Base-by-base conservation (phyloP, 2,329 filamentous ascomycete genomes). In the Endoconidiophora polonica region DNA sequence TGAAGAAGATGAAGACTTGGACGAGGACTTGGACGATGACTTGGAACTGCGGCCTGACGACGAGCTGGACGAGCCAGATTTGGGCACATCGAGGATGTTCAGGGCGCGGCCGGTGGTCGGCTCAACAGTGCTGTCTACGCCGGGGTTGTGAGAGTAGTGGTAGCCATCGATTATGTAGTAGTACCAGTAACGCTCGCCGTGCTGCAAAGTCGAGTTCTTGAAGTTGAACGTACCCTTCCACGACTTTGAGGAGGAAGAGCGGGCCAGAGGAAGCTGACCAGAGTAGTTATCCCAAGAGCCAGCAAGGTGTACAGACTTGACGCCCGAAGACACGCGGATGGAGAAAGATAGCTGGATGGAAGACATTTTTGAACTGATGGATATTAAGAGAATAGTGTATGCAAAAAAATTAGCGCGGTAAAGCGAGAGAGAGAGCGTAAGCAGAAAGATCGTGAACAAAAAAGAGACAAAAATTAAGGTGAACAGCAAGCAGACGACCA, bases 161-260 rank as follows among this genome's bases (percentile, higher is more conserved):
- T 95, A 95, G 59, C 91, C 91, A 66, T 98, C 91, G 67, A 96
- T 91, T 79, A 96, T 95, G 76, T 95, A 98, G 79, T 98, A 98
- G 81, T 96, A 98, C 91, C 91, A 98, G 79, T 96, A 96, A 64
- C 90, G 82, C 65, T 86, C 80, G 65, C 90, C 87, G 60, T 86
- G 74, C 72, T 90, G 81, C 60, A 96, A 77, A 54, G 86, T 90
- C 55, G 78, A 70, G 64, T 82, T 83, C 69, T 91, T 84, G 72
- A 98, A 95, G 70, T 86, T 83, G 74, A 98, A 95, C 61, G 86
- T 93, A 62, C 90, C 91, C 66, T 88, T 85, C 87, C 90, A 96
- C 59, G 83, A 83, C 74, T 94, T 94, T 68, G 81, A 81, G 62
- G 73, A 69, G 71, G 77, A 80, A 67, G 94, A 86, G 72, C 87